phyloP scores from a whole-genome alignment of 768 basidiomycete genomes.

The Boletellus ananiceps region DNA sequence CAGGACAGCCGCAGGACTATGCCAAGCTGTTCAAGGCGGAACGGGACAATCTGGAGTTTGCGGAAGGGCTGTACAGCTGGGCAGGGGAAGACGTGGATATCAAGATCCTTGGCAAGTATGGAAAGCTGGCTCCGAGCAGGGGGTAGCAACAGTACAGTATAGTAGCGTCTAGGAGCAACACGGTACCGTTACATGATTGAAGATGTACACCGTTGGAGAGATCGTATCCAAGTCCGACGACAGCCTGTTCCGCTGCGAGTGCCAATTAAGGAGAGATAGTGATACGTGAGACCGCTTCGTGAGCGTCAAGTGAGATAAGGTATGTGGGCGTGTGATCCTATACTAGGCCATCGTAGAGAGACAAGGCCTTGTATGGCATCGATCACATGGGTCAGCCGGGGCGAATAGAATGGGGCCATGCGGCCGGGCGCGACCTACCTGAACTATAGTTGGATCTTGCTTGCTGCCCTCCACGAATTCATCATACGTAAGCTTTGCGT shows the following conservation, averaged over 20 bases:
- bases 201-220: constrained; percentile 23
- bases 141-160: constrained; percentile 22
- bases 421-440: constrained; percentile 48
- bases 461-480: constrained; percentile 99
- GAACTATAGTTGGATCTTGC: constrained; percentile 98
- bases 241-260: constrained; percentile 8
- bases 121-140: constrained; percentile 43
- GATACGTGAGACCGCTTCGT: constrained; percentile 18
- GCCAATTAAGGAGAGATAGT: constrained; percentile 28
- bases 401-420: constrained; percentile 5
- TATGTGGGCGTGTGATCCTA: constrained; percentile 35
- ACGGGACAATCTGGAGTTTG: constrained; percentile 87
- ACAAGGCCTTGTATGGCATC: constrained; percentile 62
- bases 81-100: constrained; percentile 75
- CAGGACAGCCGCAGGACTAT: constrained; percentile 73
- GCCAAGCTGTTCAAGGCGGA: constrained; percentile 89
- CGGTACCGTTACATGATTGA: constrained; percentile 23
- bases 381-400: constrained; percentile 19
- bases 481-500: constrained; percentile 88
- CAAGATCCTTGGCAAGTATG: constrained; percentile 73
- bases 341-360: constrained; percentile 92
- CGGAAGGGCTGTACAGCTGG: constrained; percentile 84
- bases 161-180: constrained; percentile 14
- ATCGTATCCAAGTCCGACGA: constrained; percentile 18
- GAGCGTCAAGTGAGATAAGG: constrained; percentile 22